These are phyloP conservation scores for Chlorella vulgaris DNA, from an alignment of 139 green algal genomes.

Conservation along the genomic window DNA sequence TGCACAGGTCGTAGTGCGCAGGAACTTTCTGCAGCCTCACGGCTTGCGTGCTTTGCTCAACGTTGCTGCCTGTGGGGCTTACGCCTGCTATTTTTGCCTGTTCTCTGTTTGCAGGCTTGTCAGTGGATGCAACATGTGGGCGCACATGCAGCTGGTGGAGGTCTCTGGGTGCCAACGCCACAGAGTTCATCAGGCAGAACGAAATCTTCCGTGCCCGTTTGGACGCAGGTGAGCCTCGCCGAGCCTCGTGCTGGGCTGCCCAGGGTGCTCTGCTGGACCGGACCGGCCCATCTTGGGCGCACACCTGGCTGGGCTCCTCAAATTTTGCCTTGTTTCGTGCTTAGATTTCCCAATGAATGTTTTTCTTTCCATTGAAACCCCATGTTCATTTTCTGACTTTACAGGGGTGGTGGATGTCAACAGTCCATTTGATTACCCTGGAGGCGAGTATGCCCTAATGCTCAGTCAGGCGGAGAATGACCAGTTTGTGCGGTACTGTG, in stretches of 20 bases:
- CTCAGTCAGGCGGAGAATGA: slow-evolving; percentile 43
- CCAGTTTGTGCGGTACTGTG: slow-evolving; percentile 58
- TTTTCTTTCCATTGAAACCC: not conserved
- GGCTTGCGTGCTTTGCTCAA: too few species aligned
- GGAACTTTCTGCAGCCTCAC: too few species aligned
- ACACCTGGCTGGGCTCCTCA: too few species aligned
- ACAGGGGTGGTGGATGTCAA: slow-evolving; percentile 21
- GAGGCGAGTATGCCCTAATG: slow-evolving; percentile 22
- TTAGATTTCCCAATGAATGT: not conserved
- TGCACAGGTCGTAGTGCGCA: not conserved
- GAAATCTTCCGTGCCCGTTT: slow-evolving; percentile 21
- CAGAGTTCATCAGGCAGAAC: slow-evolving; percentile 2
- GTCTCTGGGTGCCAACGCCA: not conserved
- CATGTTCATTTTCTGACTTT: not conserved
- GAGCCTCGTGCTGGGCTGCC: not conserved
- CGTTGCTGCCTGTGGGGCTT: too few species aligned
- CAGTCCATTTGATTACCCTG: slow-evolving; percentile 31
- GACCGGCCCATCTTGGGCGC: too few species aligned
- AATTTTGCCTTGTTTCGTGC: too few species aligned
- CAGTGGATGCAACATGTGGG: slow-evolving; percentile 55
- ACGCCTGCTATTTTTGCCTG: too few species aligned
- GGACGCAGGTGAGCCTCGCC: not conserved
- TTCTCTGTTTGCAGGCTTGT: too few species aligned
- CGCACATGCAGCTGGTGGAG: slow-evolving; percentile 63
- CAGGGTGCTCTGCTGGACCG: too few species aligned